A percentile compares a stretch with the other conserved stretches of the same genome.
Conservation (phyloP, 2,329 filamentous ascomycete genomes). For the Neonectria hederae region DNA sequence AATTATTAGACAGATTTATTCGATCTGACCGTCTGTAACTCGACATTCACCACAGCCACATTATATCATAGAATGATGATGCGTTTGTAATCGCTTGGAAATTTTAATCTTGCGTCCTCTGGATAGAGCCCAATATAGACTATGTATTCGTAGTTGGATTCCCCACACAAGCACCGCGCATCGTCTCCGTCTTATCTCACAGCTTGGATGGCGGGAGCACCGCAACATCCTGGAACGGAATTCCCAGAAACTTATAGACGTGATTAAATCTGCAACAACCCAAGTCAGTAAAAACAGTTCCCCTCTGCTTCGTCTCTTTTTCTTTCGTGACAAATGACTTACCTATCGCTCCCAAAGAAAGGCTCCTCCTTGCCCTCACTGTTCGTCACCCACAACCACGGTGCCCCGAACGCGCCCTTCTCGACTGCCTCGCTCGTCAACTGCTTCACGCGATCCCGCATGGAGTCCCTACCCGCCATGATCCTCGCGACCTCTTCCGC, state of each 20-base stretch:
- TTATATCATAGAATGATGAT: background rate
- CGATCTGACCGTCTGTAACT: background rate
- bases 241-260: slow-evolving; percentile 72
- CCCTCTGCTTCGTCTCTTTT: background rate
- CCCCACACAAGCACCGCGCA: background rate
- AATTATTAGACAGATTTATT: background rate
- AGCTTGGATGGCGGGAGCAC: slow-evolving; percentile 49
- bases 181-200: slow-evolving; percentile 27
- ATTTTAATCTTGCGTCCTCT: background rate
- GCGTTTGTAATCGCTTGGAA: background rate
- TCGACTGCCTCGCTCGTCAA: slow-evolving; percentile 70
- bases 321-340: slow-evolving; percentile 15
- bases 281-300: background rate
- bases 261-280: slow-evolving; percentile 66
- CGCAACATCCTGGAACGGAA: slow-evolving; percentile 67
- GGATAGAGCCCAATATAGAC: background rate
- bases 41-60: background rate
- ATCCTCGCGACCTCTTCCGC: slow-evolving; percentile 64
- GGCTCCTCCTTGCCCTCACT: slow-evolving; percentile 67
- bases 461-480: slow-evolving; percentile 60
- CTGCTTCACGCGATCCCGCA: slow-evolving; percentile 58
- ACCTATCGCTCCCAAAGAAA: slow-evolving; percentile 81
- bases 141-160: background rate
- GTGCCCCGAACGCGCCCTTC: slow-evolving; percentile 77
- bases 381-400: slow-evolving; percentile 77